Conservation (phyloP, 768 basidiomycete species). For the Auricularia sp. region DNA sequence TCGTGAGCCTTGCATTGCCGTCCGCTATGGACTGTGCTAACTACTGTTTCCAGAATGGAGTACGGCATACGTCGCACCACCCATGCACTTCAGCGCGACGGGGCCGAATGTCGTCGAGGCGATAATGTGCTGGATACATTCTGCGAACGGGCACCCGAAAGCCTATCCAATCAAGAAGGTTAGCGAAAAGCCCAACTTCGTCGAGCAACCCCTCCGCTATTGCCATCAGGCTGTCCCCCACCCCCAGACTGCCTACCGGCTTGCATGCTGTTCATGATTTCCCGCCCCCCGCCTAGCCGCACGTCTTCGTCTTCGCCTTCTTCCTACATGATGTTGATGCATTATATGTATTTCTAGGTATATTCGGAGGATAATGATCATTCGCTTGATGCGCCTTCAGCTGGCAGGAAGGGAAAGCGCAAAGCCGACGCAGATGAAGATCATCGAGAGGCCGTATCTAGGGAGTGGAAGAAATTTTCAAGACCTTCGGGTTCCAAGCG, state of each 20-base stretch:
- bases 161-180: neutral
- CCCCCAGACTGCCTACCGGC: neutral
- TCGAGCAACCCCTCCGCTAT: neutral
- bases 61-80: neutral
- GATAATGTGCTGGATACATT: neutral
- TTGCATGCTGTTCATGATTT: neutral
- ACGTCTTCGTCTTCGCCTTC: neutral
- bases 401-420: neutral
- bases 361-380: neutral
- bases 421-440: neutral
- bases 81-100: neutral
- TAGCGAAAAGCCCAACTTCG: neutral
- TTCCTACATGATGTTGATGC: neutral
- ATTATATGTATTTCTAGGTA: neutral
- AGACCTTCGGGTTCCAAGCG: too few species aligned
- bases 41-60: neutral
- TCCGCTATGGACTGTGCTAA: neutral
- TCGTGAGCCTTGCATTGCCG: neutral
- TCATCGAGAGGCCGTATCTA: neutral
- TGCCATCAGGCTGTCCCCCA: neutral
- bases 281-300: neutral
- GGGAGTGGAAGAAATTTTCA: too few species aligned
- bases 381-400: neutral
- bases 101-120: neutral
- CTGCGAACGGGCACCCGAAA: neutral